Conservation (phyloP, 148 eudicot species). For the Gaultheria prostrata region DNA sequence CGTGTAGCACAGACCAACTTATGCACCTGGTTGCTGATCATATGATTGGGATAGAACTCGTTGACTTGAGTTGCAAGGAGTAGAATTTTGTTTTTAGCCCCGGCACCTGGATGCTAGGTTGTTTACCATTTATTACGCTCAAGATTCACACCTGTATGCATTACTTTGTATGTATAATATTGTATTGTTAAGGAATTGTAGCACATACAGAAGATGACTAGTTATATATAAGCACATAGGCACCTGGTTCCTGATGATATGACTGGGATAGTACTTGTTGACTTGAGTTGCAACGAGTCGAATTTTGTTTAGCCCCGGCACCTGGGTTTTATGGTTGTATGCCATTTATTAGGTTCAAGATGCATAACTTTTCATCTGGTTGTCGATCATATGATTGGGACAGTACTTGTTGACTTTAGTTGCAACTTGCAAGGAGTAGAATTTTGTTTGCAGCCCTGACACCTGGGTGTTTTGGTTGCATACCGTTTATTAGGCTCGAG, state of each 20-base stretch:
- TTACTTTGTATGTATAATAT: background rate
- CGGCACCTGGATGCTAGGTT: background rate
- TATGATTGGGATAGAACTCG: background rate
- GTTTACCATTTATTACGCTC: background rate
- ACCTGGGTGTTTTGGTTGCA: background rate
- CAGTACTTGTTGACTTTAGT: conserved; percentile 8
- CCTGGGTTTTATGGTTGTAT: too few relatives aligned
- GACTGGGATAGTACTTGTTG: too few relatives aligned
- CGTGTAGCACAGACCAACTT: background rate
- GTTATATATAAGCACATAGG: background rate
- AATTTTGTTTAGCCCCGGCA: too few relatives aligned
- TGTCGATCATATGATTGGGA: background rate
- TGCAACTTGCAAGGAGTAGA: background rate
- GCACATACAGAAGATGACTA: background rate
- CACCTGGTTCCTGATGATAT: too few relatives aligned
- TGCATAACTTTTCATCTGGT: background rate
- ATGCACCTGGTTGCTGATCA: background rate
- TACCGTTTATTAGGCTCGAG: background rate
- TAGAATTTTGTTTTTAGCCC: background rate
- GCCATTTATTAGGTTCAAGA: too few relatives aligned
- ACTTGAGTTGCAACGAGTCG: too few relatives aligned
- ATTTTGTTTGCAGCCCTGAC: background rate
- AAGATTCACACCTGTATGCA: background rate
- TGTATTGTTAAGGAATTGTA: background rate
- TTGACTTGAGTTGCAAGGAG: conserved; percentile 10